Conservation (phyloP, 768 basidiomycete genomes). For the Rossbeevera mucosa region DNA sequence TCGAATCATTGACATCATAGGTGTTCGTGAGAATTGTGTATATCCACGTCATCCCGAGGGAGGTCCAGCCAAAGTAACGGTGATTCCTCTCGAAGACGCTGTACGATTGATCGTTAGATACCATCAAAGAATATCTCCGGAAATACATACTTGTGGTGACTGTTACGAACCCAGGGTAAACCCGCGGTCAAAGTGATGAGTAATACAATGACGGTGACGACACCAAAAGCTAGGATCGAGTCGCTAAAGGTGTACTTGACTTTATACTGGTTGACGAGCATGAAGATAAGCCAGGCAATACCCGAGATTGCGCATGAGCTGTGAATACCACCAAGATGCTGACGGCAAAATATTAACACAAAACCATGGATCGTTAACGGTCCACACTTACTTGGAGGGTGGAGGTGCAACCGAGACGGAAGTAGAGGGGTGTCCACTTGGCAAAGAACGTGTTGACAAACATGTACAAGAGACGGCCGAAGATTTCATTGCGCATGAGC, state of each 20-base stretch:
- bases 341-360: slow-evolving; percentile 10
- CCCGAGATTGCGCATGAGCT: slow-evolving; percentile 71
- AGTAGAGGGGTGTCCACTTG: slow-evolving; percentile 79
- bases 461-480: slow-evolving; percentile 71
- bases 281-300: slow-evolving; percentile 63
- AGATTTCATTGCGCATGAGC: slow-evolving; percentile 77
- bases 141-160: slow-evolving; percentile 66
- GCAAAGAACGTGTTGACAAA: slow-evolving; percentile 70
- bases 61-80: slow-evolving; percentile 72
- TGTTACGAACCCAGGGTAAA: slow-evolving; percentile 76
- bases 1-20: slow-evolving; percentile 49
- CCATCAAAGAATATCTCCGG: background rate
- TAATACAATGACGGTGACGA: slow-evolving; percentile 53
- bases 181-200: slow-evolving; percentile 59
- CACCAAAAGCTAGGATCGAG: slow-evolving; percentile 57
- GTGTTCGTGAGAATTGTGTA: slow-evolving; percentile 66
- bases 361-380: background rate
- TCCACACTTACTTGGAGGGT: slow-evolving; percentile 51
- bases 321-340: slow-evolving; percentile 80
- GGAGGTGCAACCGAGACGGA: slow-evolving; percentile 67
- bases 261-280: slow-evolving; percentile 53
- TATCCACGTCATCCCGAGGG: slow-evolving; percentile 54
- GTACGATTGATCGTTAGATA: background rate
- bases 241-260: slow-evolving; percentile 46
- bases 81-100: slow-evolving; percentile 80